phyloP scores from a whole-genome alignment of 352 stramenopile species.

The Pilasporangium apinafurcum region DNA sequence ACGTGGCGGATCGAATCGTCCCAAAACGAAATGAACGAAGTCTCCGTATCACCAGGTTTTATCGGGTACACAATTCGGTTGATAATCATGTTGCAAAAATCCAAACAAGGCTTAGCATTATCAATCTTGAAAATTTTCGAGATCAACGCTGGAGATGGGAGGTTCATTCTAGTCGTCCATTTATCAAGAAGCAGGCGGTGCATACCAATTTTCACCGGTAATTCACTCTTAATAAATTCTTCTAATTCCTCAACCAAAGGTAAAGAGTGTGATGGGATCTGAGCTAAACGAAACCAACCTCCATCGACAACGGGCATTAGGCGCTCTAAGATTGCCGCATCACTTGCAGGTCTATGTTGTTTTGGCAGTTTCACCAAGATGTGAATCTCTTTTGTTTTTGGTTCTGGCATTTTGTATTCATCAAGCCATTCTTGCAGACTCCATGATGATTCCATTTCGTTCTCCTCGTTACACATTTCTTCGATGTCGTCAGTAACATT shows the following conservation, averaged over 20 bases:
- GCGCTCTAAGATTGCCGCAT: neutral
- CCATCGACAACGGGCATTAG: constrained; percentile 1
- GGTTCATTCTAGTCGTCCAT: constrained; percentile 7
- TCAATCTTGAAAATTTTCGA: constrained; percentile 14
- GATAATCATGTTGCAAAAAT: constrained; percentile 9
- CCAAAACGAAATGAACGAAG: constrained; percentile 25
- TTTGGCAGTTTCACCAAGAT: no score
- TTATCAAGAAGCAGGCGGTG: constrained; percentile 1
- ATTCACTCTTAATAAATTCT: constrained; percentile 5
- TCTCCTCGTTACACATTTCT: no score
- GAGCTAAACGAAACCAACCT: constrained; percentile 10
- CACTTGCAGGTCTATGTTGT: neutral
- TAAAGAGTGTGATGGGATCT: constrained; percentile 9
- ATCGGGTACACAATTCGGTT: constrained; percentile 6
- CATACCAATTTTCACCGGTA: constrained; percentile 5
- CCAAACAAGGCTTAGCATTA: constrained; percentile 11
- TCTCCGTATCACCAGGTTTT: constrained; percentile 9
- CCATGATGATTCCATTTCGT: no score
- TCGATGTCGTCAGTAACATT: no score
- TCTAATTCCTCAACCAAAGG: constrained; percentile 3
- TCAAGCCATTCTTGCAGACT: no score
- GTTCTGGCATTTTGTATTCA: no score
- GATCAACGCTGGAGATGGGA: constrained; percentile 11
- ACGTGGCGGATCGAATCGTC: constrained; percentile 14
- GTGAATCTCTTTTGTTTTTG: no score